These are phyloP conservation scores for Leccinellum albellum DNA, from an alignment of 768 basidiomycete genomes.

Conservation along the genomic window DNA sequence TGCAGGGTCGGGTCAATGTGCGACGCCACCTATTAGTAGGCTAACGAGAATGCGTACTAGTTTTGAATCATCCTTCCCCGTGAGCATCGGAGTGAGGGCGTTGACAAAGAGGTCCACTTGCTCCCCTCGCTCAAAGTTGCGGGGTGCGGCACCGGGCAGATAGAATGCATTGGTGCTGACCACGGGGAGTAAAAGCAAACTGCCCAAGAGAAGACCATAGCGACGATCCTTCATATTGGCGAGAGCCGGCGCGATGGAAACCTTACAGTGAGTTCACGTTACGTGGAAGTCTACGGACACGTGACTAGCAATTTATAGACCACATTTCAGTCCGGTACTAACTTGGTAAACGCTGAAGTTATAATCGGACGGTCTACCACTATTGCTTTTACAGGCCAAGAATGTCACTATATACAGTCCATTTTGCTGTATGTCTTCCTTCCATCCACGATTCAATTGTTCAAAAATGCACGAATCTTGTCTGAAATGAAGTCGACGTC, in stretches of 20 bases:
- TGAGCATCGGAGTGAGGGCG: slow-evolving; percentile 81
- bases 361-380: background rate
- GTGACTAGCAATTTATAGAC: slow-evolving; percentile 9
- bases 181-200: slow-evolving; percentile 17
- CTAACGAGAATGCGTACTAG: slow-evolving; percentile 47
- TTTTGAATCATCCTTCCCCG: slow-evolving; percentile 63
- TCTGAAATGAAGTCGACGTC: slow-evolving; percentile 41
- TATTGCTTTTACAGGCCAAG: background rate
- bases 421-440: background rate
- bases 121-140: slow-evolving; percentile 72
- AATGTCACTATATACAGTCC: background rate
- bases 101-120: slow-evolving; percentile 80
- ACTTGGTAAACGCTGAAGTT: too few relatives aligned
- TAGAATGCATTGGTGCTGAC: slow-evolving; percentile 65
- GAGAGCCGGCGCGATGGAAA: background rate
- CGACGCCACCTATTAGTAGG: background rate
- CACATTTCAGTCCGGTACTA: too few relatives aligned
- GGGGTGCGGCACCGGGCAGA: slow-evolving; percentile 86
- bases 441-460: slow-evolving; percentile 18
- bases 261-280: background rate
- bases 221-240: slow-evolving; percentile 20
- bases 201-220: slow-evolving; percentile 9
- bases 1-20: slow-evolving; percentile 4
- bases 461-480: slow-evolving; percentile 42
- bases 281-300: slow-evolving; percentile 12